These are phyloP conservation scores for Knufia fluminis DNA, from an alignment of 2,329 filamentous ascomycete genomes.

Conservation along the genomic window DNA sequence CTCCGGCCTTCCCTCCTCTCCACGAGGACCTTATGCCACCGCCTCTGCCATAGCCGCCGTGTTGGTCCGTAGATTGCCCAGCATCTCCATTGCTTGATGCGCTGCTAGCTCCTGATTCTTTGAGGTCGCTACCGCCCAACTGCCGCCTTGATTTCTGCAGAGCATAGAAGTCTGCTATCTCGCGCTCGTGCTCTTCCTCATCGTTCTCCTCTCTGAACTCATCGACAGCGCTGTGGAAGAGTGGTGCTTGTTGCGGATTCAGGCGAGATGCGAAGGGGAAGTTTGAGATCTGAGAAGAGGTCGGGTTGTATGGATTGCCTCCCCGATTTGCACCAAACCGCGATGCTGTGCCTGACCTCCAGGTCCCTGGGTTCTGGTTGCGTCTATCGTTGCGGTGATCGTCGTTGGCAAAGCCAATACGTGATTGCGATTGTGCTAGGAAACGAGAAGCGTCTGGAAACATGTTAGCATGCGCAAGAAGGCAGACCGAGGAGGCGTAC, in stretches of 20 bases:
- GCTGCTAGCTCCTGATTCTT: constrained; percentile 75
- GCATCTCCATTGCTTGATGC: constrained; percentile 48
- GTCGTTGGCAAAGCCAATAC: constrained; percentile 64
- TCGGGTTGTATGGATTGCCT: constrained; percentile 68
- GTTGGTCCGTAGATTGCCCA: constrained; percentile 31
- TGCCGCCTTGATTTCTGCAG: constrained; percentile 82
- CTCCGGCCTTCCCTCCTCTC: constrained; percentile 39
- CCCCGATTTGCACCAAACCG: constrained; percentile 41
- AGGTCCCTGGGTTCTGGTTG: constrained; percentile 31
- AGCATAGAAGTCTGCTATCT: constrained; percentile 89
- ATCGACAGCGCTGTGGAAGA: constrained; percentile 89
- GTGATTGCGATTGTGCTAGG: constrained; percentile 90
- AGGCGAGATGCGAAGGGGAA: constrained; percentile 75
- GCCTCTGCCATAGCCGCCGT: constrained; percentile 33
- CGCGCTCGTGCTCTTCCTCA: constrained; percentile 77
- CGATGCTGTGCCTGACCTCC: constrained; percentile 39
- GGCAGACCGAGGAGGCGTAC: constrained; percentile 44
- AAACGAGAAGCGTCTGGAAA: constrained; percentile 84
- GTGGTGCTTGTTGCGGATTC: constrained; percentile 64
- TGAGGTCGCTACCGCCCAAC: constrained; percentile 72
- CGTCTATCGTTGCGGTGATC: constrained; percentile 38
- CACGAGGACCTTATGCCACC: constrained; percentile 50
- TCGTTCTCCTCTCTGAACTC: constrained; percentile 91
- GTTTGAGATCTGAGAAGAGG: constrained; percentile 60
- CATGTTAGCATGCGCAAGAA: constrained; percentile 32